Percentiles rank a stretch among this genome's conserved stretches.
Conservation (phyloP, 164 flowering plant species). For the Protea cynaroides region DNA sequence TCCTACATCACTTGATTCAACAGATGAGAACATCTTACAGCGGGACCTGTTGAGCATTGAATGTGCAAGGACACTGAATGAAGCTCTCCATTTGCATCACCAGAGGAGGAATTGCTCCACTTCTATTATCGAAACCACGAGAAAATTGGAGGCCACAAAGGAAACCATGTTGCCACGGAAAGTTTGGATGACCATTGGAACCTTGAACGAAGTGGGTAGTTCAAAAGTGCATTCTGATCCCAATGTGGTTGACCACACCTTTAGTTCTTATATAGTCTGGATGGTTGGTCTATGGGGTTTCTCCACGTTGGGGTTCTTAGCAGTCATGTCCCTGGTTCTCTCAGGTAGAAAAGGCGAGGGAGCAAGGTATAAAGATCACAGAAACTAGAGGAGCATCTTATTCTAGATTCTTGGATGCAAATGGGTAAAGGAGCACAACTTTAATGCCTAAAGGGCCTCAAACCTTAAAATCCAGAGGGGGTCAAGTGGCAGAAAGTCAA, state of each 20-base stretch:
- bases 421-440: constrained; percentile 28
- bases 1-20: constrained; percentile 46
- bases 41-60: constrained; percentile 81
- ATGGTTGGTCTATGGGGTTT: constrained; percentile 57
- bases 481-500: not conserved
- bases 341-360: constrained; percentile 38
- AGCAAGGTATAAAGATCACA: constrained; percentile 35
- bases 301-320: constrained; percentile 53
- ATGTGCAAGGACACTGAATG: constrained; percentile 65
- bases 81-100: constrained; percentile 74
- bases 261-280: constrained; percentile 51
- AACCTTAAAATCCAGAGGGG: constrained; percentile 7
- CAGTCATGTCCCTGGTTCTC: constrained; percentile 33
- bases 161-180: constrained; percentile 29
- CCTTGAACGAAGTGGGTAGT: constrained; percentile 7
- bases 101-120: constrained; percentile 57
- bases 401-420: constrained; percentile 35
- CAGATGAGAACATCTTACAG: constrained; percentile 31
- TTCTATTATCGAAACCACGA: constrained; percentile 27
- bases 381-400: constrained; percentile 53
- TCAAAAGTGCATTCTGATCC: constrained; percentile 22
- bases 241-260: constrained; percentile 18
- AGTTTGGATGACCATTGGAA: constrained; percentile 25
- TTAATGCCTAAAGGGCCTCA: constrained; percentile 18
- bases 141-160: constrained; percentile 9